Base-by-base conservation (phyloP, 345 rosid genomes). In the Citrus mangshanensis region DNA sequence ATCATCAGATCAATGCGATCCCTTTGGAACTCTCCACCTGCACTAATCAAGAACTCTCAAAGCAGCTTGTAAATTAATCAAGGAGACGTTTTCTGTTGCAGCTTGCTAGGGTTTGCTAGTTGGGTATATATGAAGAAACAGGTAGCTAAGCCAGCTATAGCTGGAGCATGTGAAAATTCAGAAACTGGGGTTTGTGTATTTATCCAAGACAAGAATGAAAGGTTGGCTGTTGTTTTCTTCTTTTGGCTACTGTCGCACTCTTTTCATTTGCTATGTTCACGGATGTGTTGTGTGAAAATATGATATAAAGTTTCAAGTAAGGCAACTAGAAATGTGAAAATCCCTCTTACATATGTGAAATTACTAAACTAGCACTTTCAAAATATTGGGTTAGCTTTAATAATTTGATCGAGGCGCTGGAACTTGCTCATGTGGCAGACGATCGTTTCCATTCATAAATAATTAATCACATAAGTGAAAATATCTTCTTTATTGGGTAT, bases 1-100 rank as follows among this genome's bases (percentile, higher is more conserved):
- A 24, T 30, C 81, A 83, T 84, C 70, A 82, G 89, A 89, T 88
- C 93, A 89, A 89, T 89, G 93, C 93, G 91, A 89, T 89, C 93
- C 93, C 93, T 89, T 89, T 86, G 93, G 93, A 89, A 81, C 80
- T 76, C 75, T 81, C 89, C 89, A 89, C 56, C 86, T 81, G 87
- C 91, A 68, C 92, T 83, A 89, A 66, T 66, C 46, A 66, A 56
- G 68, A 63, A 69, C 32, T 7, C 58, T 6, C 8, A 13, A 27
- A 6, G 24, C 13, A 19, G 5, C 74, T 30, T 9, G 34, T 1
- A 49, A 19, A 27, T 42, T 42, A 46, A 42, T 24, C 5, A 32
- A 30, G 54, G 34, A 70, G 38, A 51, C 1, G 58, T 19, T 3
- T 30, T 28, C 18, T 42, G 37, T 1, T 42, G 73, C 35, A 40